Percentiles rank a stretch among this genome's conserved stretches.
phyloP scores from a whole-genome alignment of 768 basidiomycete species.

The Macrocybe gigantea region DNA sequence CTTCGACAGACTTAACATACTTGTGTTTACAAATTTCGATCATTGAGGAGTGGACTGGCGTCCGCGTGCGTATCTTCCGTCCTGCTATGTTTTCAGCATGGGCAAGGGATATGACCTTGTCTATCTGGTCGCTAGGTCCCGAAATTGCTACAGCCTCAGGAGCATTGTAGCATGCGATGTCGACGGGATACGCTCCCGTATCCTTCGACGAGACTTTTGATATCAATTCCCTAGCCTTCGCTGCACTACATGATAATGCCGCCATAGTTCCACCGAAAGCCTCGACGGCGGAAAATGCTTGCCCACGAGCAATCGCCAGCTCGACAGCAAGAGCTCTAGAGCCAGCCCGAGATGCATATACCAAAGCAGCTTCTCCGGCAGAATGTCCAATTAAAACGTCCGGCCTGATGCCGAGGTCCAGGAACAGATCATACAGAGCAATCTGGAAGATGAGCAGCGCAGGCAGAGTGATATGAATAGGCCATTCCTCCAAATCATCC shows the following conservation, averaged over 20 bases:
- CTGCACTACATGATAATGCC: conserved; percentile 28
- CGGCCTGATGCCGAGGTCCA: conserved; percentile 27
- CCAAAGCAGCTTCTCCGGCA: conserved; percentile 39
- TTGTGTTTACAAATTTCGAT: conserved; percentile 28
- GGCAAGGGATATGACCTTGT: conserved; percentile 23
- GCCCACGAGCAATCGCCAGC: conserved; percentile 35
- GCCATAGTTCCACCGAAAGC: conserved; percentile 35
- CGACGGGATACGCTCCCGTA: conserved; percentile 14
- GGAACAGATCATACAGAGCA: conserved; percentile 35
- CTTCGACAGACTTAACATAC: conserved; percentile 20
- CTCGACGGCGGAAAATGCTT: conserved; percentile 27
- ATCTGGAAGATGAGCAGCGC: conserved; percentile 40
- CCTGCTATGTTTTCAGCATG: conserved; percentile 23
- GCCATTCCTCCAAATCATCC: conserved; percentile 19
- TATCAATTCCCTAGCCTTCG: conserved; percentile 21
- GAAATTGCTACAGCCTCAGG: conserved; percentile 30
- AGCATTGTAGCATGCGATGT: conserved; percentile 37
- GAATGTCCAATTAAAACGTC: conserved; percentile 39
- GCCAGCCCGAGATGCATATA: conserved; percentile 38
- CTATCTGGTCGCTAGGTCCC: conserved; percentile 20
- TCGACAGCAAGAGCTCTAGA: conserved; percentile 35
- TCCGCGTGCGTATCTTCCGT: conserved; percentile 27
- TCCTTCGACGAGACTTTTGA: conserved; percentile 2
- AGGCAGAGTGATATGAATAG: conserved; percentile 32
- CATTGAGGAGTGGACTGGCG: conserved; percentile 31